Conservation (phyloP, 805 yeast genomes). For the Tetrapisispora arboricola region DNA sequence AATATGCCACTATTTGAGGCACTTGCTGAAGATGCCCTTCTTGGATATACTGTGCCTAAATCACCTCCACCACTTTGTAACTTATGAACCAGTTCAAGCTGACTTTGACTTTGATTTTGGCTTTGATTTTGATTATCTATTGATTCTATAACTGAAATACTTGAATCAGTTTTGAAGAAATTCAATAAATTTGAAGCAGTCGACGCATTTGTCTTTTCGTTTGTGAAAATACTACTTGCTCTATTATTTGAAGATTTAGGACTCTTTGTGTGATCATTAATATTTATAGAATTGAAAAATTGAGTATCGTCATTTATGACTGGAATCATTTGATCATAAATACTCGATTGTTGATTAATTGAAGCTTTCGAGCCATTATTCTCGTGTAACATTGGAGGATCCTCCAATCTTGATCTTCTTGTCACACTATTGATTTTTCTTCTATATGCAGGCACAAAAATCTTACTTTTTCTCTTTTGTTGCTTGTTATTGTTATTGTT, state of each 20-base stretch:
- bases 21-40: conserved; percentile 11
- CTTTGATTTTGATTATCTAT: neutral
- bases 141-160: neutral
- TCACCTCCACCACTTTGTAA: conserved; percentile 14
- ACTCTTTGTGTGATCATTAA: conserved; percentile 6
- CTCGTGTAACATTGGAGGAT: conserved; percentile 3
- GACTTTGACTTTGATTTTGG: conserved; percentile 3
- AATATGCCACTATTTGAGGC: neutral
- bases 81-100: conserved; percentile 15
- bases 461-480: conserved; percentile 2
- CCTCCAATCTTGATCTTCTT: conserved; percentile 12
- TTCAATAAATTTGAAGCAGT: neutral
- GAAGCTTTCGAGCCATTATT: conserved; percentile 13
- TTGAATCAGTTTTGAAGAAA: neutral
- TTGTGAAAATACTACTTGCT: neutral
- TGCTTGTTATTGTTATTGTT: neutral
- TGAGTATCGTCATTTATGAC: conserved; percentile 6
- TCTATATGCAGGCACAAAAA: conserved; percentile 32
- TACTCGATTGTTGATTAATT: conserved; percentile 10
- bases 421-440: conserved; percentile 24
- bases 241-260: neutral
- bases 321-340: conserved; percentile 21
- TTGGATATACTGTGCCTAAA: conserved; percentile 23
- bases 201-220: neutral
- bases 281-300: conserved; percentile 11